These are phyloP conservation scores for Solanum boliviense DNA, from an alignment of 257 asterid genomes.

Conservation along the genomic window DNA sequence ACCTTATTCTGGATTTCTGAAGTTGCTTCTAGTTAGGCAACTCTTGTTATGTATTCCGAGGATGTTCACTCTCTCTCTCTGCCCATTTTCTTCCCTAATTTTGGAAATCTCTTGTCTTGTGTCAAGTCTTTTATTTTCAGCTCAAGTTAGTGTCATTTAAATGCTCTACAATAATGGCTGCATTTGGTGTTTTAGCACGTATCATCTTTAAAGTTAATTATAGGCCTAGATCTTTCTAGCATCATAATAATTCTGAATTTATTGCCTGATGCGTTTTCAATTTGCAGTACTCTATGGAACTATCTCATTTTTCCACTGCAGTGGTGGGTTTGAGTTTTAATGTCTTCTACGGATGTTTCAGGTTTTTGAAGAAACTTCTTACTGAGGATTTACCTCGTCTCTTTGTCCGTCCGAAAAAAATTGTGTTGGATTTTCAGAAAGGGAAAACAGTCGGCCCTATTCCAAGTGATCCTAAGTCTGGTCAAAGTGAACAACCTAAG, in stretches of 20 bases:
- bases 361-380: constrained; percentile 88
- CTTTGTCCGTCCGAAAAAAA: constrained; percentile 93
- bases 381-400: constrained; percentile 89
- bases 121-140: neutral
- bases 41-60: neutral
- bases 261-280: neutral
- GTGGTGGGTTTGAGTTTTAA: neutral
- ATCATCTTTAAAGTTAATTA: neutral
- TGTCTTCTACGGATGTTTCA: constrained; percentile 10
- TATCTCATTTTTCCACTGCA: neutral
- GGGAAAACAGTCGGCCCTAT: constrained; percentile 69
- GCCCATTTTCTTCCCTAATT: neutral
- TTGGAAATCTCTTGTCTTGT: neutral
- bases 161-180: neutral
- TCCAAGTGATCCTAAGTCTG: constrained; percentile 15
- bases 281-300: neutral
- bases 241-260: neutral
- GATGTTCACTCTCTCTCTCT: neutral
- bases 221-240: neutral
- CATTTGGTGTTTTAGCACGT: neutral
- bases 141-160: neutral
- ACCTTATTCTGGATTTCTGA: neutral
- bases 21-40: neutral
- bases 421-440: constrained; percentile 83
- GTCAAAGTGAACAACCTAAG: constrained; percentile 26